Evolutionary conservation across 163 green algal species (phyloP), one percentile per base, ranked within the genome.

Genomic region (Trebouxiophyceae sp.): DNA sequence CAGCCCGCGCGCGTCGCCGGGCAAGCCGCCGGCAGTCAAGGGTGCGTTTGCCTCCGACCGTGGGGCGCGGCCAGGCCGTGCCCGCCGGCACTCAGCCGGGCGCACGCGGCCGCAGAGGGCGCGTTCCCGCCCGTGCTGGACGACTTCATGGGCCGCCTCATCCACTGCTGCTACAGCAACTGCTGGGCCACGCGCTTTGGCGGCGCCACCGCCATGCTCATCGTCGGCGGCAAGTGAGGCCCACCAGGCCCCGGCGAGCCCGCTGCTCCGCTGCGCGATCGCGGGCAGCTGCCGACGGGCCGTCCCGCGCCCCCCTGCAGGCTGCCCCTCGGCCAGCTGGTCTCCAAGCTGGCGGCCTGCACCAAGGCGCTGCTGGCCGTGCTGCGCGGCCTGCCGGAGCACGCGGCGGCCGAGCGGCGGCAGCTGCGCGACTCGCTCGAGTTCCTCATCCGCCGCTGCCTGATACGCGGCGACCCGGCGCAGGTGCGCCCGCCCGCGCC

Each of bases 91-190:
- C n/a, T n/a, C 22, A 24, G n/a, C 24, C n/a, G 7, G 6, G 23
- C 5, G 4, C 33, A 4, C 55, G 58, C n/a, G 34, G 33, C 24
- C 33, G 33, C 23, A 50, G 66, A 62, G 23, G 60, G 34, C 5
- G 50, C 7, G 19, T 67, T 57, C 26, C 56, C 68, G 24, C 27
- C 63, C 0, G 58, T 70, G 5, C 57, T 76, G 44, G 58, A 76
- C 26, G 39, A 8, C 39, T 50, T 50, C 39, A 50, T 50, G 39
- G 39, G 39, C 12, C 39, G 39, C 39, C 39, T 96, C 31, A 66
- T 96, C 70, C 86, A 97, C 76, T 92, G 84, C 73, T 97, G 93
- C 77, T 95, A 92, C 61, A 82, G 87, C 12, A 83, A 89, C 39
- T 70, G 70, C 0, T 97, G 91, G 92, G 64, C 86, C 7, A 68